Conservation (phyloP, 1,284 basidiomycete genomes). For the Cutaneotrichosporon sp. region DNA sequence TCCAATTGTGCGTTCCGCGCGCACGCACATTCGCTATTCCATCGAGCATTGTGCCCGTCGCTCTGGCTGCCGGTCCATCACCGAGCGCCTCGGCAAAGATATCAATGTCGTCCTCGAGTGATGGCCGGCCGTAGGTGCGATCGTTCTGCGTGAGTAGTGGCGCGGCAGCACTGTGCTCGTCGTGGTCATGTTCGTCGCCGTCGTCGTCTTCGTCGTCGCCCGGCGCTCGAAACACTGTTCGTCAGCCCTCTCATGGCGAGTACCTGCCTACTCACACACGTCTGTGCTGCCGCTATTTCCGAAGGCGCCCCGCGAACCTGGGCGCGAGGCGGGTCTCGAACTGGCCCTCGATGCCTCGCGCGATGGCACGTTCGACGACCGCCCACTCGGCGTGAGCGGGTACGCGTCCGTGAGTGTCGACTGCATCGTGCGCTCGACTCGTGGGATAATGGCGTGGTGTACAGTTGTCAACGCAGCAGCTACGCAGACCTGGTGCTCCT, state of each 20-base stretch:
- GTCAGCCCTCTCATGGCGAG: constrained; percentile 5
- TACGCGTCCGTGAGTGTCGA: not conserved
- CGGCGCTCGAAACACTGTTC: constrained; percentile 32
- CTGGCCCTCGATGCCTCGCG: not conserved
- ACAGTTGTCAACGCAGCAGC: no score
- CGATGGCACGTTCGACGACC: not conserved
- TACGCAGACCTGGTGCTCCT: no score
- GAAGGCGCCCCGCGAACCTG: not conserved
- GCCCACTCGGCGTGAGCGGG: not conserved
- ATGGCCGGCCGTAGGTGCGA: constrained; percentile 13
- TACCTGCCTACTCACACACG: not conserved
- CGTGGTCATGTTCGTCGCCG: constrained; percentile 21
- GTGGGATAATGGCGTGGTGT: no score
- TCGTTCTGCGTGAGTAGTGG: constrained; percentile 19
- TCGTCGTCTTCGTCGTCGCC: constrained; percentile 21
- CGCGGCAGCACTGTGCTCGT: constrained; percentile 25
- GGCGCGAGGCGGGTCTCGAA: not conserved
- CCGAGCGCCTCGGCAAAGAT: constrained; percentile 18
- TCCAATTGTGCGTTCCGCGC: not conserved
- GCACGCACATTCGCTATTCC: constrained; percentile 46
- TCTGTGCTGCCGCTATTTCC: not conserved
- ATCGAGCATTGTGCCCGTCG: constrained; percentile 40
- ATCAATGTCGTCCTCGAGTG: constrained; percentile 3
- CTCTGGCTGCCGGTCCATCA: constrained; percentile 27
- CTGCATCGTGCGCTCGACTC: not conserved